Evolutionary conservation across 257 asterid genomes (phyloP).

Genomic region (Sherardia arvensis): DNA sequence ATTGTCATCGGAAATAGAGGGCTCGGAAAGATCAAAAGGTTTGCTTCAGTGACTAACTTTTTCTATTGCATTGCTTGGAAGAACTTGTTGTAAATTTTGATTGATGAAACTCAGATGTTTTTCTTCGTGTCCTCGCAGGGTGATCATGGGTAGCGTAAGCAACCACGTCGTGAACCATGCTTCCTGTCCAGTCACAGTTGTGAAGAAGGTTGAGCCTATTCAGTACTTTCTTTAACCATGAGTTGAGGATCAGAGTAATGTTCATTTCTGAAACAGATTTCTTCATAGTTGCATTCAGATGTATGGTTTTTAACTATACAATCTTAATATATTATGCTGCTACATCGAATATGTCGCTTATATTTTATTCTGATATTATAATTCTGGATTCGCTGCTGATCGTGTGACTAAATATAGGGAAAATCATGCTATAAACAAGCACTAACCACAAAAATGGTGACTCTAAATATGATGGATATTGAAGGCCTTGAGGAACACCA

Average conservation of each 20-base stretch:
- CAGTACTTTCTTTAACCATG: too few species aligned
- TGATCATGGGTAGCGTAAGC: slow-evolving; percentile 84
- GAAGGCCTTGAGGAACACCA: not conserved
- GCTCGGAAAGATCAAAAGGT: slow-evolving; percentile 85
- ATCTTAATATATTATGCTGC: too few species aligned
- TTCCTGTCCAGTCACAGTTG: slow-evolving; percentile 75
- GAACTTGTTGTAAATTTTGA: not conserved
- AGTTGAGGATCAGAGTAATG: too few species aligned
- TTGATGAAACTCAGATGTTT: not conserved
- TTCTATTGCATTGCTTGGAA: not conserved
- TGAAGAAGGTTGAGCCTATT: slow-evolving; percentile 32
- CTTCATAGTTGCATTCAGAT: not conserved
- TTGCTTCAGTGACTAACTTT: too few species aligned
- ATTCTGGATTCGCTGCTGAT: not conserved
- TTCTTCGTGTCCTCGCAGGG: slow-evolving; percentile 39
- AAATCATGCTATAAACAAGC: too few species aligned
- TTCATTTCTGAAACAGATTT: not conserved
- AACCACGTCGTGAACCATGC: slow-evolving; percentile 76
- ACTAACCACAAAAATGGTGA: not conserved
- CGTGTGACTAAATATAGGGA: not conserved
- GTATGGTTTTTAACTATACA: too few species aligned
- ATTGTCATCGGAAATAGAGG: slow-evolving; percentile 82
- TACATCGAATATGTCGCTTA: too few species aligned
- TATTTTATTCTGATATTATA: too few species aligned
- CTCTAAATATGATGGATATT: not conserved